Evolutionary conservation across 2,329 filamentous ascomycete genomes (phyloP), one percentile per base, ranked within the genome.

Genomic region (Hypomyces rosellus): DNA sequence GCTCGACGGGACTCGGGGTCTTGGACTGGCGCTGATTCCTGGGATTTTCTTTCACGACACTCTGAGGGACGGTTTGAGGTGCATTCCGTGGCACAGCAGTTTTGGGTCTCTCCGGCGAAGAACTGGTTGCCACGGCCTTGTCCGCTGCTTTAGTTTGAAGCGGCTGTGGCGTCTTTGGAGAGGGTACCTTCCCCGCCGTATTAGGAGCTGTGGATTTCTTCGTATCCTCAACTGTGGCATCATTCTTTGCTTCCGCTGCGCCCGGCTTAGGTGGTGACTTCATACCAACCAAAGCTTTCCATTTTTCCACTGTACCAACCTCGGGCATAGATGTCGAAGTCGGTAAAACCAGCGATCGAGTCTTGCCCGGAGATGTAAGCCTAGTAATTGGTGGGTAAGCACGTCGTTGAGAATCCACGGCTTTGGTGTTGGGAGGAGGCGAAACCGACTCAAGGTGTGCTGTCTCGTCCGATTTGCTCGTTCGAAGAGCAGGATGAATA

Each of bases 331-430:
- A 49, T 1, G 65, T 58, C 1, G 63, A 57, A 12, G 63, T 60
- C 2, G 65, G 60, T 1, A 62, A 61, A 6, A 63, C 53, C 8
- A 61, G 49, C 1, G 59, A 57, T n/a, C 63, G 62, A 5, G 59
- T 57, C 44, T 62, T 65, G 0, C 61, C 55, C 56, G 49, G 25
- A 47, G 55, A 52, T 18, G 60, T 64, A n/a, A 64, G 62, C 22
- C 66, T 62, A 1, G 69, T 65, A 44, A 69, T 70, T 7, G 68
- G 69, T 1, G 68, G 69, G 34, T 70, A 71, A 1, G 63, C 59
- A 46, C 65, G 59, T 2, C 58, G 55, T 39, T 59, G 59, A 1
- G 57, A 37, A 5, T 67, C 63, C 2, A 58, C 57, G 9, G 57
- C 51, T 30, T 59, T 61, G 9, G 55, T 40, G 7, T 34, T 52